Conservation (phyloP, 768 basidiomycete species). For the Mycena amicta region DNA sequence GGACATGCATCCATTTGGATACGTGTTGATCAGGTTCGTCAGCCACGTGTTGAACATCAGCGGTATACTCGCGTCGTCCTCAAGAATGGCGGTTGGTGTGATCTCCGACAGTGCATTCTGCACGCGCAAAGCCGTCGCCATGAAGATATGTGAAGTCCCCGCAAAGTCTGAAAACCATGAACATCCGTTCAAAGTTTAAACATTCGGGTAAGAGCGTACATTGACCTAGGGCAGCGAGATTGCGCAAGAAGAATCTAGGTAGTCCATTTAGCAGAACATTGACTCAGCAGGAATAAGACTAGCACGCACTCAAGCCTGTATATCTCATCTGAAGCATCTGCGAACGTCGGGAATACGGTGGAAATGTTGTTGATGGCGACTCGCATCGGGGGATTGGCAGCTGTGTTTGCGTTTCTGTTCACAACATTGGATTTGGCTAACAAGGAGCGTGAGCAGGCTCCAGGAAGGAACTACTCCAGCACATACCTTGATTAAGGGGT, state of each 20-base stretch:
- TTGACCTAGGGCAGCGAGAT: constrained; percentile 11
- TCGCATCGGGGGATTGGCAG: constrained; percentile 1
- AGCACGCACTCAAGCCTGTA: background rate
- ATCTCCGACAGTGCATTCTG: constrained; percentile 9
- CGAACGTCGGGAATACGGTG: too few species aligned
- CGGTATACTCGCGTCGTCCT: constrained; percentile 3
- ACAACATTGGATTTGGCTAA: constrained; percentile 19
- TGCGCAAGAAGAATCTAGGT: constrained; percentile 4
- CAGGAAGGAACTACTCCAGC: background rate
- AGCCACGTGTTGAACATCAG: constrained; percentile 12
- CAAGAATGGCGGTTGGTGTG: background rate
- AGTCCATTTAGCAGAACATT: too few species aligned
- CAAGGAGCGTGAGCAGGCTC: background rate
- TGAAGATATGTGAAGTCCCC: background rate
- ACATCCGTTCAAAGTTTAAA: background rate
- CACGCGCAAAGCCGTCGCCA: background rate
- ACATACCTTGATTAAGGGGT: constrained; percentile 13
- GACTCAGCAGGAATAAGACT: too few species aligned
- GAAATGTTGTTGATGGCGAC: background rate
- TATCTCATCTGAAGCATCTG: background rate
- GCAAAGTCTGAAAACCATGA: background rate
- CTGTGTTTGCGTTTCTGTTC: constrained; percentile 3
- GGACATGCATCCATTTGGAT: constrained; percentile 13
- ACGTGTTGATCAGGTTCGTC: background rate
- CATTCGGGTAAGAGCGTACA: background rate